phyloP scores from a whole-genome alignment of 192 early-diverging fungal genomes.

The Paraglomus occultum region DNA sequence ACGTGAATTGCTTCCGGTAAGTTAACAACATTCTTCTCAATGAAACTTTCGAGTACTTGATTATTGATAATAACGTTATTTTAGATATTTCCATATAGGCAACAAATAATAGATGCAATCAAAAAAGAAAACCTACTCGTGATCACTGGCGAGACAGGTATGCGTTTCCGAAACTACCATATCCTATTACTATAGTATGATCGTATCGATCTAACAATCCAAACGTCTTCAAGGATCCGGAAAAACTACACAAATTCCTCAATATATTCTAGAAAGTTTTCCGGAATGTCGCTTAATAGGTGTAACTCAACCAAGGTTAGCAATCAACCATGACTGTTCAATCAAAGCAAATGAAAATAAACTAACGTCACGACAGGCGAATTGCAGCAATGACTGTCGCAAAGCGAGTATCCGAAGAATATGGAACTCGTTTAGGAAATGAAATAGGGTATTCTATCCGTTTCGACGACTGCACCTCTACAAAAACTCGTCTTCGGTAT shows the following conservation, averaged over 20 bases:
- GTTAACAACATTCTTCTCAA: no score
- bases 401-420: conserved; percentile 94
- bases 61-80: neutral
- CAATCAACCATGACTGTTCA: neutral
- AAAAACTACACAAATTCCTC: conserved; percentile 88
- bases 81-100: conserved; percentile 54
- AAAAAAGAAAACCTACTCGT: conserved; percentile 82
- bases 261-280: conserved; percentile 66
- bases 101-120: conserved; percentile 81
- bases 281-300: conserved; percentile 48
- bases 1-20: no score
- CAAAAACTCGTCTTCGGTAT: conserved; percentile 86
- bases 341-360: neutral
- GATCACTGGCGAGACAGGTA: conserved; percentile 91
- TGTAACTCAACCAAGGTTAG: conserved; percentile 74
- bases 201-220: neutral
- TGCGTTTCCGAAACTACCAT: neutral
- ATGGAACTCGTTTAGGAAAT: conserved; percentile 74
- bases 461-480: conserved; percentile 90
- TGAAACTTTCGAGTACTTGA: no score
- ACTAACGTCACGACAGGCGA: conserved; percentile 46
- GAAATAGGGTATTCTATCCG: conserved; percentile 92
- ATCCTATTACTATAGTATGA: neutral
- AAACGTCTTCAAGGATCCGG: conserved; percentile 52
- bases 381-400: conserved; percentile 90